Evolutionary conservation across 352 stramenopile genomes (phyloP).

Genomic region (Phytophthora agathidicida): DNA sequence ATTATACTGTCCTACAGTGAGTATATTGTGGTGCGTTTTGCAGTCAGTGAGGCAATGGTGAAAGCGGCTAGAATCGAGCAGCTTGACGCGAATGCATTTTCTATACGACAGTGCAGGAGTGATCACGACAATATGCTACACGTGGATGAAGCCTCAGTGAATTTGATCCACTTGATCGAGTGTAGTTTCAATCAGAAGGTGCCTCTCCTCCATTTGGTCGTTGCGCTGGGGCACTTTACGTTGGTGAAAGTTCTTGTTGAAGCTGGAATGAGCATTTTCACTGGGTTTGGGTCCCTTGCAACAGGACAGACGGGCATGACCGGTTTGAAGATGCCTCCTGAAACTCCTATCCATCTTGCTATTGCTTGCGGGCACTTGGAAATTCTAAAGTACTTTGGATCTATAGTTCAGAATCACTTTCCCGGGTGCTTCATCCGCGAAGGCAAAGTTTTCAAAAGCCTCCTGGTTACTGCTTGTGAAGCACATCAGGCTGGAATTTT

Average conservation of each 20-base stretch:
- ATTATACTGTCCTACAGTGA: too few relatives aligned
- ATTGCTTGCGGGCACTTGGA: conserved; percentile 53
- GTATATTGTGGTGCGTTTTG: conserved; percentile 24
- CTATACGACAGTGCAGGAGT: neutral
- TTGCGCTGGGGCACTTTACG: conserved; percentile 39
- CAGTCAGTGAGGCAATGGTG: conserved; percentile 32
- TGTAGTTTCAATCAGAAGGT: conserved; percentile 47
- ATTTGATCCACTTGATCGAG: conserved; percentile 47
- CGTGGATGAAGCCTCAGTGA: conserved; percentile 17
- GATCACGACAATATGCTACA: neutral
- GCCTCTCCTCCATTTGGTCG: conserved; percentile 48
- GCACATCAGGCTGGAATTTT: conserved; percentile 41
- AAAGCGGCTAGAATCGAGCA: conserved; percentile 24
- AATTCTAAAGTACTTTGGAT: conserved; percentile 47
- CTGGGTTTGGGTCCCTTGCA: neutral
- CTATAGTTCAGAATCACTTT: conserved; percentile 52
- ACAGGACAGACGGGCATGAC: neutral
- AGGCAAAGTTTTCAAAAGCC: conserved; percentile 40
- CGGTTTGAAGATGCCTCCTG: conserved; percentile 8
- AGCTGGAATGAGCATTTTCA: conserved; percentile 53
- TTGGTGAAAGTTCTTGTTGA: conserved; percentile 45
- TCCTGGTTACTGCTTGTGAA: conserved; percentile 55
- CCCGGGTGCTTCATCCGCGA: conserved; percentile 49
- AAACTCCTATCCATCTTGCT: conserved; percentile 60
- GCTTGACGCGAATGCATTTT: neutral